These are phyloP conservation scores for Annulohypoxylon bovei DNA, from an alignment of 495 filamentous ascomycete species.

Conservation along the genomic window DNA sequence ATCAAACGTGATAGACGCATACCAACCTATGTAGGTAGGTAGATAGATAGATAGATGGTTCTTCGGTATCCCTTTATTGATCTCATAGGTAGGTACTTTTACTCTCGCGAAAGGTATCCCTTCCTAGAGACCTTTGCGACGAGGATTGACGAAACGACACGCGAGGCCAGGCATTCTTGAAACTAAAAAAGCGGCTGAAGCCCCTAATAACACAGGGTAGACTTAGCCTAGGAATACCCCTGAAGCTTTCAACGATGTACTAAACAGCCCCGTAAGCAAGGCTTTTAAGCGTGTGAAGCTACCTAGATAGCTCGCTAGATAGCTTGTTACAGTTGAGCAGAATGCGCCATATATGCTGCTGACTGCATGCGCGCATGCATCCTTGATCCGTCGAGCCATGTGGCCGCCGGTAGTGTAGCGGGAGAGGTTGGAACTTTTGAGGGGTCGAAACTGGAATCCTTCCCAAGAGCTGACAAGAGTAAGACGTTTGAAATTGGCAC, in stretches of 20 bases:
- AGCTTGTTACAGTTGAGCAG: neutral
- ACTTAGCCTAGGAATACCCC: neutral
- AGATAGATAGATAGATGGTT: neutral
- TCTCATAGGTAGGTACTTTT: constrained; percentile 3
- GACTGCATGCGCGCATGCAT: constrained; percentile 30
- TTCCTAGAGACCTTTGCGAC: neutral
- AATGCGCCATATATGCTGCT: constrained; percentile 26
- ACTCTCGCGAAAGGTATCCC: neutral
- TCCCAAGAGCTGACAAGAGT: neutral
- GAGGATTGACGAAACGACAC: constrained; percentile 7
- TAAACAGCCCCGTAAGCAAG: neutral
- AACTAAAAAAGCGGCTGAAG: constrained; percentile 11
- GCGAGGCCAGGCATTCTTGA: constrained; percentile 16
- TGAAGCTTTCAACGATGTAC: neutral
- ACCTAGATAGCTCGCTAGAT: neutral
- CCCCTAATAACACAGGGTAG: constrained; percentile 16
- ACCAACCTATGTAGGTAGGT: neutral
- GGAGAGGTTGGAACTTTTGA: constrained; percentile 11
- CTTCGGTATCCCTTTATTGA: too few relatives aligned
- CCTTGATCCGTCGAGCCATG: constrained; percentile 28
- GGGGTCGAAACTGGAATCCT: neutral
- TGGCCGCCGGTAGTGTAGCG: constrained; percentile 20
- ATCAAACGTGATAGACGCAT: neutral
- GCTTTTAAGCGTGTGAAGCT: constrained; percentile 1
- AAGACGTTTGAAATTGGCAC: neutral